Evolutionary conservation across 2,329 filamentous ascomycete species (phyloP).

Genomic region (Ophiostoma ulmi): DNA sequence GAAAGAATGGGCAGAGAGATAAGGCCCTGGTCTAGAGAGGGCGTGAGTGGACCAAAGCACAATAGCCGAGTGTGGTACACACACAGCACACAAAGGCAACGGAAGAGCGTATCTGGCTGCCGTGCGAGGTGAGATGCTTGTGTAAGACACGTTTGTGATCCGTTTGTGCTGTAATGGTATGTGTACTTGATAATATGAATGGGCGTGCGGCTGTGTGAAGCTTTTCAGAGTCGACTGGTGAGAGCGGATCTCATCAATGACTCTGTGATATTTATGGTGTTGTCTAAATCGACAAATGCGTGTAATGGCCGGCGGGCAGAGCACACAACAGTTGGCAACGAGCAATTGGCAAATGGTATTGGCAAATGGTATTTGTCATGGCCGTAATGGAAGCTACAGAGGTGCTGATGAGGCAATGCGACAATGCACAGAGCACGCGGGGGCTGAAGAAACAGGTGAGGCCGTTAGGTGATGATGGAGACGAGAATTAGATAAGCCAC

Average conservation of each 20-base stretch:
- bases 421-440: slow-evolving; percentile 2
- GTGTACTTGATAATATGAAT: slow-evolving; percentile 14
- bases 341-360: background rate
- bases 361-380: slow-evolving; percentile 15
- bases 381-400: slow-evolving; percentile 21
- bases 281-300: background rate
- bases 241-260: background rate
- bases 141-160: slow-evolving; percentile 14
- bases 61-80: background rate
- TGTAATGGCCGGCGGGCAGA: background rate
- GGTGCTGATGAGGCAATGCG: background rate
- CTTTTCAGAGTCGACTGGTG: background rate
- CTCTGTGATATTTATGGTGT: background rate
- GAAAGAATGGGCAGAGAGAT: slow-evolving; percentile 20
- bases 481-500: slow-evolving; percentile 53
- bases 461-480: slow-evolving; percentile 48
- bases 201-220: background rate
- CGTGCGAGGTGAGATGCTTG: slow-evolving; percentile 18
- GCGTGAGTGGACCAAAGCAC: slow-evolving; percentile 19
- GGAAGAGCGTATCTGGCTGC: slow-evolving; percentile 8
- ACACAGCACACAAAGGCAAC: background rate
- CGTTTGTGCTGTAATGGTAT: slow-evolving; percentile 1
- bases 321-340: background rate
- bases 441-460: background rate
- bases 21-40: slow-evolving; percentile 20